Evolutionary conservation across 2,329 filamentous ascomycete genomes (phyloP).

Genomic region (Diplocarpon rosae): DNA sequence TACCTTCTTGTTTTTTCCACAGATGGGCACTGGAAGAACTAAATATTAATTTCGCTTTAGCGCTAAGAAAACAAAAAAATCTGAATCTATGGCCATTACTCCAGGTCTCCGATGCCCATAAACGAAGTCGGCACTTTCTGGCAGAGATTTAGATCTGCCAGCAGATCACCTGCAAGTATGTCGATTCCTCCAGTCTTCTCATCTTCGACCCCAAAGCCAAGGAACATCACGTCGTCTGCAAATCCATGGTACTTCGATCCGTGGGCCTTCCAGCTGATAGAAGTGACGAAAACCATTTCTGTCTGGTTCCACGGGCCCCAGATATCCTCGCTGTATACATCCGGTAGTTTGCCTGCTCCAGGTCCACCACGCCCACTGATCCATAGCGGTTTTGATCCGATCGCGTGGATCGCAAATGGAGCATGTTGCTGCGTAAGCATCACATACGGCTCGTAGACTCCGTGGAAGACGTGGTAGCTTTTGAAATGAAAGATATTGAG

Average conservation of each 20-base stretch:
- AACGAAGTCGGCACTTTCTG: not conserved
- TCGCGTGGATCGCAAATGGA: slow-evolving; percentile 39
- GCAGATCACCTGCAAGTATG: slow-evolving; percentile 37
- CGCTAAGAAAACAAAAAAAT: too few relatives aligned
- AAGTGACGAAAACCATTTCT: slow-evolving; percentile 48
- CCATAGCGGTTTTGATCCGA: slow-evolving; percentile 43
- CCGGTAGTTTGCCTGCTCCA: slow-evolving; percentile 18
- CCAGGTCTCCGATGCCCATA: not conserved
- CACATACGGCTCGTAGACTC: slow-evolving; percentile 44
- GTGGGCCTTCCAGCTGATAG: slow-evolving; percentile 41
- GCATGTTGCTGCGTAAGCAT: slow-evolving; percentile 37
- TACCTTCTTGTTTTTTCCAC: too few relatives aligned
- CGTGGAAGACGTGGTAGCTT: slow-evolving; percentile 36
- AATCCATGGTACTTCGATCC: slow-evolving; percentile 43
- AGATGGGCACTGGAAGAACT: too few relatives aligned
- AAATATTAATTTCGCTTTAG: too few relatives aligned
- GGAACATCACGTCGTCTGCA: slow-evolving; percentile 42
- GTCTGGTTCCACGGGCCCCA: slow-evolving; percentile 26
- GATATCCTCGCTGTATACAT: not conserved
- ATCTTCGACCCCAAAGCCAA: slow-evolving; percentile 48
- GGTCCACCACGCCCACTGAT: slow-evolving; percentile 37
- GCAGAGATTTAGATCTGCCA: slow-evolving; percentile 33
- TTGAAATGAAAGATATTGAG: slow-evolving; percentile 46
- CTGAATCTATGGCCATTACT: too few relatives aligned
- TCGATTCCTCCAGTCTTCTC: slow-evolving; percentile 38